Evolutionary conservation across 2,329 filamentous ascomycete genomes (phyloP), one percentile per base, ranked within the genome.

Genomic region (Penicillium freii): DNA sequence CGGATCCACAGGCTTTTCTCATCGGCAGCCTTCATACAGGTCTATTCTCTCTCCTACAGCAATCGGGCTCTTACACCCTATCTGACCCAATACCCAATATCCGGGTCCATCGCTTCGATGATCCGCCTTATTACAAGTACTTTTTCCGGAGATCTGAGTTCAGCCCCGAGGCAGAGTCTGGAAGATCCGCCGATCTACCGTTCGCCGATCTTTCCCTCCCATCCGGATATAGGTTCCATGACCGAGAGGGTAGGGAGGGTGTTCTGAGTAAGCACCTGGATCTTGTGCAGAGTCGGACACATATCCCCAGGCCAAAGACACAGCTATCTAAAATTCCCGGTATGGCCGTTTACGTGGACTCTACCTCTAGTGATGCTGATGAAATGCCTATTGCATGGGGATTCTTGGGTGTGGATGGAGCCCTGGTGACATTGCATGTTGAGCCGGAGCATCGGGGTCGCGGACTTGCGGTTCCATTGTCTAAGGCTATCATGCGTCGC

Each of bases 401-500:
- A 0, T 77, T 78, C 43, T 58, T 78, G 5, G 69, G 70, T 4
- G 58, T 70, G 21, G 76, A 78, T 57, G 75, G 70, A 3, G 69
- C 70, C 11, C 48, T 78, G 15, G 68, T 71, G 11, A 73, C 72
- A 29, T 54, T 78, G 42, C 73, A 77, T 63, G 75, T 77, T 34
- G 76, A 78, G 53, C 69, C 69, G n/a, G 74, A 71, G 50, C 71
- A 77, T 68, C 73, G 76, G 0, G 71, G 75, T 0, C 66, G 62
- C 7, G 72, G 74, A 1, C 61, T 78, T 13, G 76, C 74, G 4
- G 58, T 66, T 38, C 27, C 51, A 4, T 59, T 78, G 47, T 69
- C 66, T 0, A 67, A 60, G 23, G 73, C 74, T 57, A 58, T 73
- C 3, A 72, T 78, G 68, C 59, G 65, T 25, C 58, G 59, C 9